phyloP scores from a whole-genome alignment of 345 rosid genomes.

The Populus pruinosa region DNA sequence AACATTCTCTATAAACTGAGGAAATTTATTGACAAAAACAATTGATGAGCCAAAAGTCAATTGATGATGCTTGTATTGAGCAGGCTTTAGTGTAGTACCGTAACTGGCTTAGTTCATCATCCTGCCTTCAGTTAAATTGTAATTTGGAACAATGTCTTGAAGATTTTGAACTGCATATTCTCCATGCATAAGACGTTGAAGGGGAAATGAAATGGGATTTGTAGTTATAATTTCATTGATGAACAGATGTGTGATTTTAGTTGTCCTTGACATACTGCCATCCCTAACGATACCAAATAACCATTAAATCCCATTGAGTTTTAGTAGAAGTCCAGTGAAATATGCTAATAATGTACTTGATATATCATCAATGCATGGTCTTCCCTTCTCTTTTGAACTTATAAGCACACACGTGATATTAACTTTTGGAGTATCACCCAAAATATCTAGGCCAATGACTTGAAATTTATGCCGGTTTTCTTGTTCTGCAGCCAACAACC shows the following conservation, averaged over 20 bases:
- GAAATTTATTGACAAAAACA: background rate
- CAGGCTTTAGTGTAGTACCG: background rate
- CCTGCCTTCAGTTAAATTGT: background rate
- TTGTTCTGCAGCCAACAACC: slow-evolving; percentile 49
- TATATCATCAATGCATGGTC: background rate
- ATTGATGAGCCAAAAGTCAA: background rate
- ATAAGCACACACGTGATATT: background rate
- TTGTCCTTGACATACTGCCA: background rate
- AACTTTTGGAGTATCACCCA: background rate
- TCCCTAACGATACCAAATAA: background rate
- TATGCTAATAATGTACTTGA: background rate
- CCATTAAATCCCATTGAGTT: background rate
- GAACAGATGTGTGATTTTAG: background rate
- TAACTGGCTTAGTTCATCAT: background rate
- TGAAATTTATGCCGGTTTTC: background rate
- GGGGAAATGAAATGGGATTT: background rate
- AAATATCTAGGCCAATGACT: background rate
- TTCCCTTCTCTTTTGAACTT: background rate
- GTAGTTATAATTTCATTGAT: background rate
- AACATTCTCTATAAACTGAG: background rate
- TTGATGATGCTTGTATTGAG: background rate
- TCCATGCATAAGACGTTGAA: background rate
- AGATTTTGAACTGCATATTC: background rate
- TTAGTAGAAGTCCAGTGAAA: background rate
- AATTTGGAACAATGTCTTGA: background rate